These are phyloP conservation scores for Paecilomyces variotii DNA, from an alignment of 2,329 filamentous ascomycete genomes.

Conservation along the genomic window DNA sequence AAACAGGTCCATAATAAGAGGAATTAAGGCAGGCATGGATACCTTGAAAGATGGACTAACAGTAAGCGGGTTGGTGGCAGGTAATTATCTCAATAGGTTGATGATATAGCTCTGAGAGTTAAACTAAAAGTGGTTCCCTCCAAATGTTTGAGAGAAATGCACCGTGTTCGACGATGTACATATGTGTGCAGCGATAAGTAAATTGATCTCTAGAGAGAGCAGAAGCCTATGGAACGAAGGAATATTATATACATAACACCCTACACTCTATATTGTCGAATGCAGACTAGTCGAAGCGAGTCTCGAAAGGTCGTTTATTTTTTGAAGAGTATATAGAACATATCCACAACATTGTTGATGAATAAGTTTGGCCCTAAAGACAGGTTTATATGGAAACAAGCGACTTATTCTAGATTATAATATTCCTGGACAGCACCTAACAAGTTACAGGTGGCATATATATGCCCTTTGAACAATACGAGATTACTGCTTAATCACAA, in stretches of 20 bases:
- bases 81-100: not conserved
- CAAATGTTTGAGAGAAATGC: not conserved
- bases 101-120: not conserved
- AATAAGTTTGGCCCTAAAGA: not conserved
- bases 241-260: not conserved
- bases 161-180: not conserved
- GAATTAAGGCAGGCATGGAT: not conserved
- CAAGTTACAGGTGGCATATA: conserved; percentile 21
- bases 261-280: conserved; percentile 8
- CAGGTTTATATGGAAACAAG: conserved; percentile 8
- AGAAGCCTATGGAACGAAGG: not conserved
- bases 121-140: not conserved
- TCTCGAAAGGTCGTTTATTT: conserved; percentile 22
- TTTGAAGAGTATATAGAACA: conserved; percentile 25
- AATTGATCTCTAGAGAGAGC: not conserved
- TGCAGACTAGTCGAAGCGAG: conserved; percentile 13
- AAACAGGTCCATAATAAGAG: not conserved
- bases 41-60: not conserved
- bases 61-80: not conserved
- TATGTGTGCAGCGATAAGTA: not conserved
- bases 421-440: conserved; percentile 25
- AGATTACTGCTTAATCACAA: not conserved
- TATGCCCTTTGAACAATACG: not conserved
- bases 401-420: conserved; percentile 25
- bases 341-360: conserved; percentile 11